Conservation (phyloP, 2,329 filamentous ascomycete species). For the Hymenoscyphus infarciens region DNA sequence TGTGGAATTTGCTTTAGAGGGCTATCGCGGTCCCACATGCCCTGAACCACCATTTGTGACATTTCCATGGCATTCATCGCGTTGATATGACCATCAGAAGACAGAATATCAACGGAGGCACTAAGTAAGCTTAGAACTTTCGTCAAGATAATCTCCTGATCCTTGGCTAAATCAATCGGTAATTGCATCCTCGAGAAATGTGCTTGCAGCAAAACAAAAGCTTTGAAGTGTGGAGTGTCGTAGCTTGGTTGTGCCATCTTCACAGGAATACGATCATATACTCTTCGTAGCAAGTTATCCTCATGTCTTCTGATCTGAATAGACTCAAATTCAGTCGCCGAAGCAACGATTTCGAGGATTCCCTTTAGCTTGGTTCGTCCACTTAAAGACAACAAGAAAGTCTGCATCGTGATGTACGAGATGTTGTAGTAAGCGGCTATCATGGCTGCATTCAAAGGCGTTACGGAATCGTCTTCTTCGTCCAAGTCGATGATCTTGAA, state of each 20-base stretch:
- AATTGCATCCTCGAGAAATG: slow-evolving; percentile 98
- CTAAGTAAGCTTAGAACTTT: slow-evolving; percentile 86
- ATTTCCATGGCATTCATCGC: slow-evolving; percentile 99
- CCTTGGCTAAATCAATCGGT: slow-evolving; percentile 90
- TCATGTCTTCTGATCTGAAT: slow-evolving; percentile 95
- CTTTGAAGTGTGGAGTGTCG: slow-evolving; percentile 97
- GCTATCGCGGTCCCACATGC: slow-evolving; percentile 97
- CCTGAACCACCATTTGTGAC: slow-evolving; percentile 98
- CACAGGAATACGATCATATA: slow-evolving; percentile 91
- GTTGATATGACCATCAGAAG: slow-evolving; percentile 92
- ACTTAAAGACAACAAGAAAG: slow-evolving; percentile 86
- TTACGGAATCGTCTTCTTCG: slow-evolving; percentile 85
- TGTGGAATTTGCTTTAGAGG: slow-evolving; percentile 97
- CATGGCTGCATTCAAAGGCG: slow-evolving; percentile 93
- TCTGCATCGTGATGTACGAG: slow-evolving; percentile 99
- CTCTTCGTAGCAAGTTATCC: slow-evolving; percentile 78
- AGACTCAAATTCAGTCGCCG: slow-evolving; percentile 91
- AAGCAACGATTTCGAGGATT: slow-evolving; percentile 93
- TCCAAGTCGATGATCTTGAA: slow-evolving; percentile 96
- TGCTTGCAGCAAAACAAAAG: slow-evolving; percentile 93
- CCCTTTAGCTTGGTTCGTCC: slow-evolving; percentile 92
- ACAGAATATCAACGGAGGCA: slow-evolving; percentile 90
- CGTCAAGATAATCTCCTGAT: slow-evolving; percentile 82
- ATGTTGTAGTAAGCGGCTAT: slow-evolving; percentile 99
- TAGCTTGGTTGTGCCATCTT: slow-evolving; percentile 86